Evolutionary conservation across 164 flowering plant species (phyloP).

Genomic region (Warburgia ugandensis): DNA sequence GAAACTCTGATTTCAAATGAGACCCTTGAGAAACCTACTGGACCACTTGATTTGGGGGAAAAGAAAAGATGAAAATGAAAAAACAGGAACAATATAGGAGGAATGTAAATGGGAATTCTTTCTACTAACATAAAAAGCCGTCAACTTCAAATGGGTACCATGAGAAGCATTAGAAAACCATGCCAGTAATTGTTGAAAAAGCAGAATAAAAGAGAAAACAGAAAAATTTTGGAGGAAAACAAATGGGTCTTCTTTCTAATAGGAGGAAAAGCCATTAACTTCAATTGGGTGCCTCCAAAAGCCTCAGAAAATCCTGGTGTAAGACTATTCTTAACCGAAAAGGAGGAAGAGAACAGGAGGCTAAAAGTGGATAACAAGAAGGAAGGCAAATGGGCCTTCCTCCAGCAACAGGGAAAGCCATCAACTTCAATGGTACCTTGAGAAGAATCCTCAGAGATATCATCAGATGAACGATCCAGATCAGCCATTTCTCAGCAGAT

Average conservation of each 20-base stretch:
- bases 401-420: no score
- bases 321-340: background rate
- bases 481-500: background rate
- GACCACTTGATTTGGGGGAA: no score
- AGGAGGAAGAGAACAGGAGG: background rate
- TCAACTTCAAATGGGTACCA: background rate
- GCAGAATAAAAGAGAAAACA: no score
- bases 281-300: conserved; percentile 19
- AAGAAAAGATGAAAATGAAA: no score
- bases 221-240: background rate
- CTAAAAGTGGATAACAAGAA: background rate
- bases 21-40: no score
- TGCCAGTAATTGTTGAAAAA: no score
- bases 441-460: background rate
- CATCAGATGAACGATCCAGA: conserved; percentile 2
- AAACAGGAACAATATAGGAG: background rate
- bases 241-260: background rate
- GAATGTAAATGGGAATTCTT: no score
- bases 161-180: no score
- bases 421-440: background rate
- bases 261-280: background rate
- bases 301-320: conserved; percentile 12
- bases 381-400: background rate
- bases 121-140: no score
- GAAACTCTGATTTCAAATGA: no score